phyloP scores from a whole-genome alignment of 2,329 filamentous ascomycete species.

The Anisogramma anomala region DNA sequence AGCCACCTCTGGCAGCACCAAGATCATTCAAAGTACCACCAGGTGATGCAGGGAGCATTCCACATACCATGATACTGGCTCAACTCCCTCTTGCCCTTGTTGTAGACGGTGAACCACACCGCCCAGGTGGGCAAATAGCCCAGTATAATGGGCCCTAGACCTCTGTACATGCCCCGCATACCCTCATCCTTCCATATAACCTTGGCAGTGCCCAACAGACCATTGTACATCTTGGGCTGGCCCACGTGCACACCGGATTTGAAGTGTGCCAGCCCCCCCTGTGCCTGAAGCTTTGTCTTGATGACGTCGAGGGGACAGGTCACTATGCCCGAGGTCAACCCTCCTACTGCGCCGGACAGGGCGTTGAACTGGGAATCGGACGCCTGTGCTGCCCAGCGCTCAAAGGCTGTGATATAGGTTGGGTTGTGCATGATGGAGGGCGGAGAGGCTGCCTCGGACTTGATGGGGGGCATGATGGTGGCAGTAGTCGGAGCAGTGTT shows the following conservation, averaged over 20 bases:
- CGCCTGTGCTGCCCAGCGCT: constrained; percentile 44
- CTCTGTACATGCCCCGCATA: constrained; percentile 80
- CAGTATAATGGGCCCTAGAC: constrained; percentile 84
- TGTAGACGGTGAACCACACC: constrained; percentile 95
- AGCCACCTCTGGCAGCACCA: too few relatives aligned
- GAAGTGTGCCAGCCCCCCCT: constrained; percentile 62
- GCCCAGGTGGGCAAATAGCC: constrained; percentile 97
- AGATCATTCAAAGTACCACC: too few relatives aligned
- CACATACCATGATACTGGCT: constrained; percentile 51
- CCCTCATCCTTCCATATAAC: constrained; percentile 86
- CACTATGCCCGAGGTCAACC: constrained; percentile 84
- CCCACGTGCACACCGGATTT: constrained; percentile 37
- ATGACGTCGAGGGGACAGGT: constrained; percentile 98
- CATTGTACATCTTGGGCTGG: constrained; percentile 60
- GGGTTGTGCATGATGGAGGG: constrained; percentile 19
- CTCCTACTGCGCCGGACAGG: constrained; percentile 75
- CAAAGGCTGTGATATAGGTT: constrained; percentile 30
- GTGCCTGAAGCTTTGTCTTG: constrained; percentile 94
- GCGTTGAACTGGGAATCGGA: constrained; percentile 64
- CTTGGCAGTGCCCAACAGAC: constrained; percentile 72
- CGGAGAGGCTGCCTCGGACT: constrained; percentile 10
- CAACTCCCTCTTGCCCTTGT: constrained; percentile 69
- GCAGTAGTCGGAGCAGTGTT: constrained; percentile 18
- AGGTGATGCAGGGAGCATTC: background rate
- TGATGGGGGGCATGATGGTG: constrained; percentile 2